Base-by-base conservation (phyloP, 2,329 filamentous ascomycete species). In the Rhynchosporium secalis region DNA sequence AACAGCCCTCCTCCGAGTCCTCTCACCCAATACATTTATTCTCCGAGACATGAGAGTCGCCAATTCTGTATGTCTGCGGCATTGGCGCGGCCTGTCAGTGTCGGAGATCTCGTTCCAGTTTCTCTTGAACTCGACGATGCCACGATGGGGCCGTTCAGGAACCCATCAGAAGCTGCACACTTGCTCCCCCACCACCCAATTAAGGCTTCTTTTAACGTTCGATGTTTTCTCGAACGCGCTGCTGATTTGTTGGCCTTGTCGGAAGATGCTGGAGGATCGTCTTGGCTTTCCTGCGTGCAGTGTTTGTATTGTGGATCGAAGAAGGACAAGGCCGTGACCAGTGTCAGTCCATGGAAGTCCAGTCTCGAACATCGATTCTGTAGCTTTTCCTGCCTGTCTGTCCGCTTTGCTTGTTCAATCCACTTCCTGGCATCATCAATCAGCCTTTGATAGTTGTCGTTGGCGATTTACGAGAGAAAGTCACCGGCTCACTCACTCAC, bases 91-190 rank as follows among this genome's bases (percentile, higher is more conserved):
- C 60, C 47, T 66, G 58, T 65, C 63, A 63, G 20, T 62, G 69
- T 71, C 57, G 54, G 64, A 70, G 69, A 66, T 66, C 63, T 60
- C 62, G 69, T 71, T 68, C 63, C 68, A 71, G 65, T 55, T 58
- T 65, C 58, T 62, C 56, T 33, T n/a, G 9, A 36, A 6, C 33
- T 45, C n/a, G 13, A 45, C 41, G 12, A 45, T 45, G 41, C 33
- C 33, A 49, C 58, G 48, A 48, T 52, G 33, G n/a, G 13, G 49
- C 58, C 49, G 46, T 65, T 59, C 62, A 43, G 46, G 54, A 47
- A 31, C 6, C 41, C 20, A 20, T 20, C 20, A 20, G 33, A n/a
- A 20, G 41, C 7, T 9, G 49, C 29, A 7, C 31, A 33, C 49
- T 28, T 43, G 41, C 41, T 45, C 43, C 43, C 20, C 43, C 43